Base-by-base conservation (phyloP, 2,329 filamentous ascomycete species). In the Hypoxylon sp. region DNA sequence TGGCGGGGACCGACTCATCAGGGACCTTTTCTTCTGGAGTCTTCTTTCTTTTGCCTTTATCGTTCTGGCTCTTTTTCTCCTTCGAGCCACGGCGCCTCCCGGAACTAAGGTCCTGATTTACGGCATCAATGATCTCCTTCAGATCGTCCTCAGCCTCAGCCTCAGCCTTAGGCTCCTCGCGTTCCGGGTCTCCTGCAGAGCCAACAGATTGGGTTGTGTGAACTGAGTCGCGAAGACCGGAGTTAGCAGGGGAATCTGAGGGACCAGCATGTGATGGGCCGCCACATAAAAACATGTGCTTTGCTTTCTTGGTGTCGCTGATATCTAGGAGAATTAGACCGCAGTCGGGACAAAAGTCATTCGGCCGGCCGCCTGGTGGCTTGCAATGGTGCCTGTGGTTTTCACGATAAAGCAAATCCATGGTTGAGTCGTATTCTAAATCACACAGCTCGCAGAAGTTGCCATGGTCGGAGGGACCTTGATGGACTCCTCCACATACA, bases 261-360 rank as follows among this genome's bases (percentile, higher is more conserved):
- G 39, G 39, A 19, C 1, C 2, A 42, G 13, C 6, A 1, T 46
- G 48, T 21, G 24, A 3, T 29, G 13, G 10, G 8, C 1, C 1
- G 13, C 2, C n/a, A 42, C 69, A 70, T 5, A 6, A 31, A 6
- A 21, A 7, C 6, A 58, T 54, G 11, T 73, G 71, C 8, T 32
- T 27, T n/a, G 19, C 15, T 24, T 53, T 64, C 1, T 39, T 62
- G 3, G 19, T 3, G 6, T 21, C n/a, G 2, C n/a, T 48, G 2
- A 42, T n/a, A 2, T 58, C 59, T 7, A 24, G 19, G 2, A 73
- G 60, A 4, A 54, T 10, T 17, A 65, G 29, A 7, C 66, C 64
- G 48, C 72, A 72, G 19, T 46, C 35, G n/a, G 55, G 29, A 50
- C 72, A 72, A 29, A 17, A 62, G 39, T 69, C 56, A 17, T 65